Evolutionary conservation across 78 protist genomes (phyloP), one percentile per base, ranked within the genome.

Genomic region (Dictyostelium brefeldianum): DNA sequence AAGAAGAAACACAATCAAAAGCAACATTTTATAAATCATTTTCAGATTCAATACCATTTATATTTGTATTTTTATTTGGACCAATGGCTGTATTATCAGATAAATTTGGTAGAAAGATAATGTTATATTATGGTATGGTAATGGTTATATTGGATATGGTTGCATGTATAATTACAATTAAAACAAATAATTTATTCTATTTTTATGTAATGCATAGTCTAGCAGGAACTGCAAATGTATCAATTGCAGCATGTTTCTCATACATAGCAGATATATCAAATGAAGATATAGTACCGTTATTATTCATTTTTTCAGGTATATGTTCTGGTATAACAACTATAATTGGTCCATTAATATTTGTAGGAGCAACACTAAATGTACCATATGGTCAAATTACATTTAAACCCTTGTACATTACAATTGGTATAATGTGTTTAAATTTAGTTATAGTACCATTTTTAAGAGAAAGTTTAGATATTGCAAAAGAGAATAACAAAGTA

Each of bases 41-140:
- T 73, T 29, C 73, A n/a, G 91, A 83, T 48, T 25, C 91, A 0
- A 18, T 71, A n/a, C 91, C 91, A 1, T 83, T 54, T 27, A 54
- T 71, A 2, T 18, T 50, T 1, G 43, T 50, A 31, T 83, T 83
- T 43, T 20, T 74, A 8, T 73, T 83, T 56, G 75, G 78, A 9
- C 81, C 91, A 11, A 10, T 83, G 14, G 67, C 43, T 14, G 59
- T 41, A 29, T 25, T 83, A 3, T 51, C 81, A 0, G 91, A 83
- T 25, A 75, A 71, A 36, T 62, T 29, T 18, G 47, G 53, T 6
- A 41, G 75, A 53, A 51, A 51, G 41, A 20, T 51, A 25, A 54
- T 78, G n/a, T n/a, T 83, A 25, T 83, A 54, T 36, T 50, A 25
- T 20, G 56, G 73, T 10, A 6, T 7, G 22, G 8, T 20, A 0